A percentile compares a stretch with the other conserved stretches of the same genome.
phyloP scores from a whole-genome alignment of 2,329 filamentous ascomycete species.

The Exserohilum rostratum region DNA sequence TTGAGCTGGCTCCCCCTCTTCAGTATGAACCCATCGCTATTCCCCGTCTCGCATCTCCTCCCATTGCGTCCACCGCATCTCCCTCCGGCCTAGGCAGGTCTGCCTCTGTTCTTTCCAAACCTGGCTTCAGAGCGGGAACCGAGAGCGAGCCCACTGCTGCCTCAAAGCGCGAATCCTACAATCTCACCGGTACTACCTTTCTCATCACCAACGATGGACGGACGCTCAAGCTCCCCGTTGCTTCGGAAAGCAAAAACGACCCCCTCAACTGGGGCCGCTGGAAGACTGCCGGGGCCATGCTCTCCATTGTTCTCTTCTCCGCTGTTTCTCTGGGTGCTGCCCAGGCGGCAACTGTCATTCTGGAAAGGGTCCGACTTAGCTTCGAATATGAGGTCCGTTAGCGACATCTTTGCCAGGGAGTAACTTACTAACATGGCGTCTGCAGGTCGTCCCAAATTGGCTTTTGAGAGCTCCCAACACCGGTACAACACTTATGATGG shows the following conservation, averaged over 20 bases:
- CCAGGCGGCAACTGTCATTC: constrained; percentile 27
- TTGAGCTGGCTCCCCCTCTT: constrained; percentile 23
- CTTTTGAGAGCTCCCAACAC: constrained; percentile 33
- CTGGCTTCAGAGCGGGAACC: not conserved
- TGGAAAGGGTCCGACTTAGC: constrained; percentile 15
- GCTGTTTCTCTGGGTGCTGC: constrained; percentile 21
- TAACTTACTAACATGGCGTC: not conserved
- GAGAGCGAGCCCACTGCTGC: not conserved
- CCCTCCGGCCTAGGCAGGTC: no score
- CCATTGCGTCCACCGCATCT: not conserved
- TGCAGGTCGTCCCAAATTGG: constrained; percentile 18
- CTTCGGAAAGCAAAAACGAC: constrained; percentile 31
- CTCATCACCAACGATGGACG: constrained; percentile 31
- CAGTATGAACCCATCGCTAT: constrained; percentile 17
- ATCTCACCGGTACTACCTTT: constrained; percentile 31
- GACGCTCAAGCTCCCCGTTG: constrained; percentile 31
- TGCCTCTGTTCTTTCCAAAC: not conserved
- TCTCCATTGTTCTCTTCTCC: constrained; percentile 24
- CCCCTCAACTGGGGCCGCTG: constrained; percentile 32
- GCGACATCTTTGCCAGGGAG: not conserved
- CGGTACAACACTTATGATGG: constrained; percentile 43
- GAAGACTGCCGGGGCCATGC: constrained; percentile 28
- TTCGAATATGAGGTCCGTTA: constrained; percentile 23
- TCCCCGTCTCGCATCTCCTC: constrained; percentile 10
- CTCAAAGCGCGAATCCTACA: constrained; percentile 34